These are phyloP conservation scores for Nicotiana noctiflora DNA, from an alignment of 257 asterid species.

Conservation along the genomic window DNA sequence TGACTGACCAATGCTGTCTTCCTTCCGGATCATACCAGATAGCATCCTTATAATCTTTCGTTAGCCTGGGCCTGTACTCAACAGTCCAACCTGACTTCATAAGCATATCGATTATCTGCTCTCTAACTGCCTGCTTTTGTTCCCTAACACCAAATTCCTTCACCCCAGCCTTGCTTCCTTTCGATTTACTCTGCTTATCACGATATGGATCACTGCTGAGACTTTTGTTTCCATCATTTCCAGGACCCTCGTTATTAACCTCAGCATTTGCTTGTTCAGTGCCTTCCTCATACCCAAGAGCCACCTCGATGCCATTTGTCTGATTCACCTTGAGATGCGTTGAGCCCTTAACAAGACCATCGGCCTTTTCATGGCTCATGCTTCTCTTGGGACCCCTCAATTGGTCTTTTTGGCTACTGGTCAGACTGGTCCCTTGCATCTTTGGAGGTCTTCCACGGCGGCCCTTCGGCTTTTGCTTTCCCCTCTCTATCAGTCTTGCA, in stretches of 20 bases:
- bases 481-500: conserved; percentile 7
- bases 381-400: conserved; percentile 4
- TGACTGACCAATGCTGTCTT: conserved; percentile 74
- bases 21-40: conserved; percentile 67
- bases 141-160: conserved; percentile 46
- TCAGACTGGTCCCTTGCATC: conserved; percentile 4
- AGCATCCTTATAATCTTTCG: conserved; percentile 63
- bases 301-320: not conserved
- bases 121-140: conserved; percentile 64
- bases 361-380: conserved; percentile 11
- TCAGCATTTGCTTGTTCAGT: conserved; percentile 1
- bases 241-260: not conserved
- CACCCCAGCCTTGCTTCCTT: conserved; percentile 14
- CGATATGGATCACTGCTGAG: conserved; percentile 1
- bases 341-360: conserved; percentile 13
- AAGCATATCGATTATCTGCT: conserved; percentile 54
- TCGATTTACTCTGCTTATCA: conserved; percentile 12
- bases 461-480: conserved; percentile 15
- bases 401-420: conserved; percentile 5
- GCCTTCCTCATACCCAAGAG: not conserved
- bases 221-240: conserved; percentile 18
- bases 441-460: conserved; percentile 36
- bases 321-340: not conserved
- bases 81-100: conserved; percentile 77
- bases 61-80: conserved; percentile 56